A percentile compares a stretch with the other conserved stretches of the same genome.
phyloP scores from a whole-genome alignment of 1,284 basidiomycete species.

The Lignosus rhinocerotis region DNA sequence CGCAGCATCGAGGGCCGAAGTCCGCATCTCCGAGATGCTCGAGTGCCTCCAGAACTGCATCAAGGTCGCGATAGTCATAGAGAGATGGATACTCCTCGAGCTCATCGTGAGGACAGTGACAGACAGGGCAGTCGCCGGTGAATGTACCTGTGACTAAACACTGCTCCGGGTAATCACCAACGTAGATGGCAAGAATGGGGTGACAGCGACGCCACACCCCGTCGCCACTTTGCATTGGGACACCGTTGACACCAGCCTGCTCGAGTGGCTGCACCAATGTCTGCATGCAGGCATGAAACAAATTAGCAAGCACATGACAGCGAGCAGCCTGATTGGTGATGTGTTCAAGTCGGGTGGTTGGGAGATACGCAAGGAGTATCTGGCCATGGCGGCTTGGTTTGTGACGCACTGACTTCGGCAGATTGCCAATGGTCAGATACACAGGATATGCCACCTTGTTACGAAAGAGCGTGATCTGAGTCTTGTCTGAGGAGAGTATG shows the following conservation, averaged over 20 bases:
- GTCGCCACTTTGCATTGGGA: constrained; percentile 37
- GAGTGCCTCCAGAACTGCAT: not conserved
- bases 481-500: constrained; percentile 42
- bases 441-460: constrained; percentile 43
- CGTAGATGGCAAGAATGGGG: constrained; percentile 26
- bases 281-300: not conserved
- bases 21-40: not conserved
- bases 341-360: constrained; percentile 32
- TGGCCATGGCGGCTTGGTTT: constrained; percentile 35
- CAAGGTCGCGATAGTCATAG: not conserved
- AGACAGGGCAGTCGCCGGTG: constrained; percentile 25
- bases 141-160: constrained; percentile 20
- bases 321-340: constrained; percentile 20
- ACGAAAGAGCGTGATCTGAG: constrained; percentile 36
- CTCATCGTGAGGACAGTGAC: constrained; percentile 6
- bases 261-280: constrained; percentile 26
- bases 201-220: constrained; percentile 30
- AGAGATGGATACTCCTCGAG: constrained; percentile 1
- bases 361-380: constrained; percentile 40
- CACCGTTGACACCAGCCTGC: constrained; percentile 35
- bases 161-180: constrained; percentile 24
- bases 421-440: constrained; percentile 44
- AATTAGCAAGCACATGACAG: not conserved
- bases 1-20: not conserved
- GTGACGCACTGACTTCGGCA: constrained; percentile 39